These are phyloP conservation scores for Kingdonia uniflora DNA, from an alignment of 164 flowering plant genomes.

Conservation along the genomic window DNA sequence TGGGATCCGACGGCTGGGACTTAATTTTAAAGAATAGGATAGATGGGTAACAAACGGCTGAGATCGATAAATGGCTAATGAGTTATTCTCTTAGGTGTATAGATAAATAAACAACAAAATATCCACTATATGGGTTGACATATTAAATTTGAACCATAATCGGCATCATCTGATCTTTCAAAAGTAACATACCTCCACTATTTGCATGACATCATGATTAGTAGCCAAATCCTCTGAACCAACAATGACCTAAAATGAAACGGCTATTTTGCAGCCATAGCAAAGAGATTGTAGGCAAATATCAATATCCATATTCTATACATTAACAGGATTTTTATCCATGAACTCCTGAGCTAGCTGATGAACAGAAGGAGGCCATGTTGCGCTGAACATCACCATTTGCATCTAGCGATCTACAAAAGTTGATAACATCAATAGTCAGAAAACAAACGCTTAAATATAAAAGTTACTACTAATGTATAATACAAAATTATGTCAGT, in stretches of 20 bases:
- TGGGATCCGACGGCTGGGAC: no score
- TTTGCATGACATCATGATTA: constrained; percentile 99
- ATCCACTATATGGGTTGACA: no score
- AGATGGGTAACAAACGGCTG: no score
- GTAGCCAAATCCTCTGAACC: constrained; percentile 99
- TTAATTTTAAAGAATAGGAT: no score
- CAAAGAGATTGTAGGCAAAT: not conserved
- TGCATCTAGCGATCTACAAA: constrained; percentile 56
- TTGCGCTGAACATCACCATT: constrained; percentile 99
- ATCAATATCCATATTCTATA: constrained; percentile 15
- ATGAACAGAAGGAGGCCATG: constrained; percentile 91
- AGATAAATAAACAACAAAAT: no score
- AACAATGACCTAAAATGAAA: constrained; percentile 68
- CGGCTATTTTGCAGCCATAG: not conserved
- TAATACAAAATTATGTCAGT: no score
- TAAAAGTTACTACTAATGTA: no score
- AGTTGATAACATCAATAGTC: not conserved
- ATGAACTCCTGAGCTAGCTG: constrained; percentile 88
- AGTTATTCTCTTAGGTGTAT: no score
- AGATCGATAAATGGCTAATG: no score
- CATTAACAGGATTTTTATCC: constrained; percentile 94
- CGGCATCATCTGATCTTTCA: not conserved
- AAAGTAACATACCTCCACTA: constrained; percentile 66
- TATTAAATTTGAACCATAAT: no score
- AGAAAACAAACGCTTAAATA: no score